phyloP scores from a whole-genome alignment of 148 eudicot genomes.

The Mesembryanthemum crystallinum region DNA sequence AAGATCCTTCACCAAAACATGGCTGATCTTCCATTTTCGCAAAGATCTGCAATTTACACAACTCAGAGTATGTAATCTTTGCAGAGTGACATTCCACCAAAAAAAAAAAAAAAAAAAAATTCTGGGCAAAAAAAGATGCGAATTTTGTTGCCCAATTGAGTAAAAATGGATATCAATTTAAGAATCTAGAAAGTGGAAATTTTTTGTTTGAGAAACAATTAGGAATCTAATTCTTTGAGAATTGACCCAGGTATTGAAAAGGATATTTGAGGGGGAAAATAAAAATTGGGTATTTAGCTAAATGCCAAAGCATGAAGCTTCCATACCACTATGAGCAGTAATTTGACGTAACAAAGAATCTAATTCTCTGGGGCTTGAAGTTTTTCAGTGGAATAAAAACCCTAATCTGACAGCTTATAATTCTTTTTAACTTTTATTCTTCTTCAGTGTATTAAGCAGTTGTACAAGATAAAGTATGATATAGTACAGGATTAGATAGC shows the following conservation, averaged over 20 bases:
- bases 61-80: not conserved
- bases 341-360: constrained; percentile 16
- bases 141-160: not conserved
- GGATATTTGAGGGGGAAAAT: not conserved
- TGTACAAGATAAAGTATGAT: no score
- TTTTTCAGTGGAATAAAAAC: not conserved
- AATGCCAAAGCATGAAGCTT: constrained; percentile 22
- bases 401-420: constrained; percentile 3
- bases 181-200: not conserved
- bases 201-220: not conserved
- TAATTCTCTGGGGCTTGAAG: constrained; percentile 3
- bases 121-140: not conserved
- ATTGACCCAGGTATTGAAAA: not conserved
- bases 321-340: constrained; percentile 3
- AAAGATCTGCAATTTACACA: not conserved
- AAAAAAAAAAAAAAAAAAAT: no score
- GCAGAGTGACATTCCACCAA: not conserved
- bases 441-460: not conserved
- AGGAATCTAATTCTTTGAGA: constrained; percentile 18
- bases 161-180: not conserved
- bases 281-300: not conserved
- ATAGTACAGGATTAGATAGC: no score
- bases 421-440: not conserved
- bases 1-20: constrained; percentile 12
- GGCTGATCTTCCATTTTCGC: constrained; percentile 35